Conservation (phyloP, 257 asterid genomes). For the Scutellaria barbata region DNA sequence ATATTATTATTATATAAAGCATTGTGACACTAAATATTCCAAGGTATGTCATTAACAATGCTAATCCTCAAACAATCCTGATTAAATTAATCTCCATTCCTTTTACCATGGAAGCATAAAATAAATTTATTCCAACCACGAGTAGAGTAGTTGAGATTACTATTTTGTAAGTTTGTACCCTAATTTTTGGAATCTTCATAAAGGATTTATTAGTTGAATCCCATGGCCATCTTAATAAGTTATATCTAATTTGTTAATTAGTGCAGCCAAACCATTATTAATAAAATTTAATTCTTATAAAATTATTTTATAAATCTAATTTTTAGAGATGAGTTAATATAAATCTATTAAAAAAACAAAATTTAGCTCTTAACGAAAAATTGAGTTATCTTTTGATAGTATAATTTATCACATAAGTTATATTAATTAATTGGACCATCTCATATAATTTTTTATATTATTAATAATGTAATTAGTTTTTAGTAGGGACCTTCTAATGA, state of each 20-base stretch:
- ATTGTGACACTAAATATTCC: slow-evolving; percentile 6
- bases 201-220: neutral
- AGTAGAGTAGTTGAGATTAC: neutral
- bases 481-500: too few species aligned
- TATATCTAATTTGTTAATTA: neutral
- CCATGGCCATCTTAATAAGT: neutral
- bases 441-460: too few species aligned
- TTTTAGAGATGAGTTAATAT: too few species aligned
- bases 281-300: neutral
- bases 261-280: neutral
- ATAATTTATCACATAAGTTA: too few species aligned
- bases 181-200: neutral
- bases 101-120: neutral
- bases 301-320: too few species aligned
- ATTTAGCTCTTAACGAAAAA: too few species aligned
- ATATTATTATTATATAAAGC: too few species aligned
- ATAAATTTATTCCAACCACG: neutral
- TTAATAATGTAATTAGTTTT: too few species aligned
- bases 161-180: slow-evolving; percentile 2
- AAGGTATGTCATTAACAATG: neutral
- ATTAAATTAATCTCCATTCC: neutral
- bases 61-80: neutral
- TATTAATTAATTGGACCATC: too few species aligned
- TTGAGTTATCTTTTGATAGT: too few species aligned
- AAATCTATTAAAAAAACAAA: too few species aligned